phyloP scores from a whole-genome alignment of 2,329 filamentous ascomycete species.

The Calonectria pauciramosa region DNA sequence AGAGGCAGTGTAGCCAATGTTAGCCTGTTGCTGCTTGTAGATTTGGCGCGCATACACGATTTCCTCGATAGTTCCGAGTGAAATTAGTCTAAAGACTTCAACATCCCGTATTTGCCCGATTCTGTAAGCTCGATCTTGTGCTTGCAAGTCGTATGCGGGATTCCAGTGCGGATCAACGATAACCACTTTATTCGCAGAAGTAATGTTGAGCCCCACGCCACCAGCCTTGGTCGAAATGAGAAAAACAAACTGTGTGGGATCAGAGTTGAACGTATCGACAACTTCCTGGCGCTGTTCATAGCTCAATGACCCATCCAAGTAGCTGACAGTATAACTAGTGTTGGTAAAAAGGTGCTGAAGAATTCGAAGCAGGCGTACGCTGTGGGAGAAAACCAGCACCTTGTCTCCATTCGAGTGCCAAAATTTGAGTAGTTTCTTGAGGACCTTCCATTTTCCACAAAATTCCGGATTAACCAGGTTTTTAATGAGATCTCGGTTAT shows the following conservation, averaged over 20 bases:
- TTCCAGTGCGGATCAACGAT: slow-evolving; percentile 99
- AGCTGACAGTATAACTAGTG: slow-evolving; percentile 91
- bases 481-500: slow-evolving; percentile 81
- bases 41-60: slow-evolving; percentile 97
- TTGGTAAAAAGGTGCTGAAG: slow-evolving; percentile 87
- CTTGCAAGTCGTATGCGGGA: slow-evolving; percentile 92
- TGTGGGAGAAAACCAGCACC: slow-evolving; percentile 95
- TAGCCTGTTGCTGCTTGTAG: slow-evolving; percentile 99
- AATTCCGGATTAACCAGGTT: slow-evolving; percentile 90
- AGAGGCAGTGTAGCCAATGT: slow-evolving; percentile 95
- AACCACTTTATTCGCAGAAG: slow-evolving; percentile 97
- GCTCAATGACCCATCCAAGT: slow-evolving; percentile 86
- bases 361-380: slow-evolving; percentile 86
- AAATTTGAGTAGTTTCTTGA: slow-evolving; percentile 87
- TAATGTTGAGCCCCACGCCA: slow-evolving; percentile 95
- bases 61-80: slow-evolving; percentile 93
- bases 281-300: slow-evolving; percentile 86
- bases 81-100: slow-evolving; percentile 93
- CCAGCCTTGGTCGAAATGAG: slow-evolving; percentile 95
- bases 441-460: slow-evolving; percentile 96
- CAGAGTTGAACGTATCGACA: slow-evolving; percentile 93
- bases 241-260: slow-evolving; percentile 91
- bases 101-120: slow-evolving; percentile 95
- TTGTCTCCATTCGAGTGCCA: slow-evolving; percentile 95
- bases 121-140: slow-evolving; percentile 95